Conservation (phyloP, 1,284 basidiomycete genomes). For the Retiboletus flavoniger region DNA sequence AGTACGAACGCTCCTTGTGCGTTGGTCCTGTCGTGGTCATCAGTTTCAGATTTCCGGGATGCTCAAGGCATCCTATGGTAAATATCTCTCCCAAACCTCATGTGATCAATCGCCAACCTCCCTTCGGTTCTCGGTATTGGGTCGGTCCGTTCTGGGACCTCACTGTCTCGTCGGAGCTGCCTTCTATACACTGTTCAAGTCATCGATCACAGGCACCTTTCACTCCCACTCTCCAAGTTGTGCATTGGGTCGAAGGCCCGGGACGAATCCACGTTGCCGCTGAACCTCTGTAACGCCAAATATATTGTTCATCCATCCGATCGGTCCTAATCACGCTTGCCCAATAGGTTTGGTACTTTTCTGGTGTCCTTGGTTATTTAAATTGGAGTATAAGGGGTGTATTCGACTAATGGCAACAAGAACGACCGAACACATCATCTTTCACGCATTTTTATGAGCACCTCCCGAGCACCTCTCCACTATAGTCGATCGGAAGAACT, state of each 20-base stretch:
- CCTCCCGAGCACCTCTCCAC: neutral
- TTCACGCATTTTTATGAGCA: constrained; percentile 68
- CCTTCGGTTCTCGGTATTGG: constrained; percentile 47
- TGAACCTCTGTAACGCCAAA: neutral
- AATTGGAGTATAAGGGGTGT: constrained; percentile 44
- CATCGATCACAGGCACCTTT: constrained; percentile 42
- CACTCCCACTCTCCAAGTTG: neutral
- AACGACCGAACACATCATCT: constrained; percentile 51
- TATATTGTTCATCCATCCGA: neutral
- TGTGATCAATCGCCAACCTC: neutral
- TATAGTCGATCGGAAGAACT: neutral
- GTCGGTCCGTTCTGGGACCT: constrained; percentile 60
- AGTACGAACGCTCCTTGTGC: constrained; percentile 72
- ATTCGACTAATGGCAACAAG: constrained; percentile 41
- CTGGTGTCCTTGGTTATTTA: neutral
- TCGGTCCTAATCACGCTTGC: neutral
- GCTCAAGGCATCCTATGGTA: constrained; percentile 61
- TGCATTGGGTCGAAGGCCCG: neutral
- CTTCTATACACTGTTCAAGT: constrained; percentile 59
- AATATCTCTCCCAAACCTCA: constrained; percentile 20
- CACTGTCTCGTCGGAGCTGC: constrained; percentile 46
- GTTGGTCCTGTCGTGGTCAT: constrained; percentile 70
- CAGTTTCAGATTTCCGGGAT: constrained; percentile 45
- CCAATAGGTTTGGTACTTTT: constrained; percentile 3
- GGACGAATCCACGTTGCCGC: constrained; percentile 12